Base-by-base conservation (phyloP, 148 eudicot genomes). In the Cornus suecica region DNA sequence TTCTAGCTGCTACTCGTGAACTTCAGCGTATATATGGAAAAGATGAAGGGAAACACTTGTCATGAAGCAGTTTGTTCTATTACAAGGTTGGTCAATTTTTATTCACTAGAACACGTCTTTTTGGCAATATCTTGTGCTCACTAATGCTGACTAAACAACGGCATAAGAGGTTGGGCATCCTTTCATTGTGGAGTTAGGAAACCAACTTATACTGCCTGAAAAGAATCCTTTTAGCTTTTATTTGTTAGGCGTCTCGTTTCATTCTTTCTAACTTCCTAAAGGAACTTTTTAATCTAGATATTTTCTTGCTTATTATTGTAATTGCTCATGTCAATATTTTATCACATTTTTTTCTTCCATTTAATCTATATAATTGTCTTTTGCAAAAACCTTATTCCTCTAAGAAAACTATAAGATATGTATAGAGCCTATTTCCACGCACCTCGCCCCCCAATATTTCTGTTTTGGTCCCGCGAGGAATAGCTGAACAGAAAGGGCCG, bases 11-110 rank as follows among this genome's bases (percentile, higher is more conserved):
- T 32, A 88, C 92, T 65, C 90, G 89, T 64, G 94, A 90, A 77
- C 94, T 90, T 76, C 88, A 88, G 78, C 92, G 94, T 74, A 90
- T 90, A 28, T 88, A 90, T 72, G 90, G 94, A 18, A 90, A 87
- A 78, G 92, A 87, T 42, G 88, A 87, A 60, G 73, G 80, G 77
- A 74, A 77, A 22, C 86, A 74, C 28, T 62, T 66, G 1, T 41
- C 74, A 20, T 84, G 67, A 82, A 78, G 52, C 42, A 7, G 72
- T n/a, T 22, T 42, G 28, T 41, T 18, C 51, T 31, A 76, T 45
- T 37, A 25, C 28, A 29, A 74, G 77, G 77, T 74, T 22, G 66
- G 69, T 45, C 27, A 65, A 27, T 26, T 37, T 41, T 74, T 23
- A 30, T 41, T 73, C n/a, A 60, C 61, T 6, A n/a, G 10, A 37